Conservation (phyloP, 2,329 filamentous ascomycete species). For the Penicillium sp. region DNA sequence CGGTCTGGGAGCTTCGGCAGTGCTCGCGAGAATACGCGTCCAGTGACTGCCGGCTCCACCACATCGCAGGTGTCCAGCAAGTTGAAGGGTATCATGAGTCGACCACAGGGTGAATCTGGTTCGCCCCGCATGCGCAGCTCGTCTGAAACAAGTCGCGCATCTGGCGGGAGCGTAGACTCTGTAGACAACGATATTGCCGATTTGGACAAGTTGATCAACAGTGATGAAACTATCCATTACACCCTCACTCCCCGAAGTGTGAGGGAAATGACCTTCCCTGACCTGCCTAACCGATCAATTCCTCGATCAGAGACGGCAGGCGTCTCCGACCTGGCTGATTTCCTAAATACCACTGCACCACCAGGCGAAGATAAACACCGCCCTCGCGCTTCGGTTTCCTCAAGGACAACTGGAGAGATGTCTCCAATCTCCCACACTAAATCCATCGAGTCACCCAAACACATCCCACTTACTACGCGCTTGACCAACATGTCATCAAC, state of each 20-base stretch:
- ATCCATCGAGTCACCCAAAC: conserved; percentile 26
- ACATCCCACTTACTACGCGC: conserved; percentile 25
- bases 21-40: conserved; percentile 36
- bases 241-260: conserved; percentile 78
- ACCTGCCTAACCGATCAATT: conserved; percentile 34
- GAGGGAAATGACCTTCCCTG: conserved; percentile 64
- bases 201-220: conserved; percentile 78
- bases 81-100: conserved; percentile 44
- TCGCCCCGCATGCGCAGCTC: conserved; percentile 36
- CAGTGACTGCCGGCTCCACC: conserved; percentile 41
- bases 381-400: conserved; percentile 24
- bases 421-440: conserved; percentile 23
- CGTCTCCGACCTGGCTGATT: conserved; percentile 41
- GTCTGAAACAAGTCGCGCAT: conserved; percentile 37
- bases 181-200: conserved; percentile 60
- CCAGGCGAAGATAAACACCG: conserved; percentile 28
- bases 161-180: conserved; percentile 30
- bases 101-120: conserved; percentile 31
- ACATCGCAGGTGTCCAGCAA: conserved; percentile 44
- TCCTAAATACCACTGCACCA: conserved; percentile 39
- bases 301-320: conserved; percentile 37
- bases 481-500: conserved; percentile 12
- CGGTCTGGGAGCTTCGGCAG: conserved; percentile 44
- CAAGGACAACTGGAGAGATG: conserved; percentile 18
- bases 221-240: conserved; percentile 78